Base-by-base conservation (phyloP, 352 stramenopile species). In the Phytophthora cactorum region DNA sequence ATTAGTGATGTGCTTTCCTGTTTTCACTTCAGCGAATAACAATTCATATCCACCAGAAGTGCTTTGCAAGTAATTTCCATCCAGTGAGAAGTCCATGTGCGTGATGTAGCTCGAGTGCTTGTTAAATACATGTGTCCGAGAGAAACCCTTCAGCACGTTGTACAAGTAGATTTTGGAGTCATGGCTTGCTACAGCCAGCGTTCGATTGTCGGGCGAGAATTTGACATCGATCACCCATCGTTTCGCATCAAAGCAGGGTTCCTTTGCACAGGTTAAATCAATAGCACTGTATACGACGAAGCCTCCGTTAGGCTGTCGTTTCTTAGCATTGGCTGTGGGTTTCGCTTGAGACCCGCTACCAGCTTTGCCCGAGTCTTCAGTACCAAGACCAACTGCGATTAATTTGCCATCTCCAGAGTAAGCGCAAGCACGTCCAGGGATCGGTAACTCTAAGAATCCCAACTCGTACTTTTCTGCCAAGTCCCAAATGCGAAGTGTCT, bases 341-440 rank as follows among this genome's bases (percentile, higher is more conserved):
- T 62, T 83, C 49, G 31, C 9, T 59, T 53, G 63, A 43, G 51
- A 54, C 34, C 36, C 27, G 49, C 3, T 52, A 22, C 46, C 45
- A 66, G 64, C 2, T 68, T 50, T 53, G 4, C 66, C 51, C 25
- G 64, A 64, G 4, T 79, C 77, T 15, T 83, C 81, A 11, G 69
- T 79, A 4, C 81, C 81, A n/a, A 86, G 57, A 0, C 95, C 95
- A 2, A 98, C 91, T 1, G 88, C 93, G 17, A 98, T 93, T 44
- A 95, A 74, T 32, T 87, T 85, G 0, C 93, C 95, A 61, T 98
- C 91, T 22, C 77, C 78, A 10, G 90, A 97, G 59, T 97, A 98
- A 12, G 81, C 82, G 47, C 90, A 96, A 15, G 91, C 80, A 36
- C 95, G 70, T 22, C 71, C 81, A 45, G 76, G 77, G 25, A 75